Conservation (phyloP, 179 eudicot genomes). For the Silene vulgaris region DNA sequence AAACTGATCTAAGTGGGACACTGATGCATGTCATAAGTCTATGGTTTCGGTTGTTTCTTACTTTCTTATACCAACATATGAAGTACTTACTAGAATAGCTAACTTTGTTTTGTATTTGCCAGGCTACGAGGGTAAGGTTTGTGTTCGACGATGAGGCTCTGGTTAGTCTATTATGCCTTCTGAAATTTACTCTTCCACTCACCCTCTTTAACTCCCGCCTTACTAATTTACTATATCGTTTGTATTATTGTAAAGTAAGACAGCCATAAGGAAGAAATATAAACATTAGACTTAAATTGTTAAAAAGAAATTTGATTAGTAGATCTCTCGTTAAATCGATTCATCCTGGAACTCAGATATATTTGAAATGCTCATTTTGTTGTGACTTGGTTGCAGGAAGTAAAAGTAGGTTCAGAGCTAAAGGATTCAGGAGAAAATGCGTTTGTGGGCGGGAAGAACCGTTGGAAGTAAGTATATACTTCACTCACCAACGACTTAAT, state of each 20-base stretch:
- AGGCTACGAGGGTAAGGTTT: constrained; percentile 95
- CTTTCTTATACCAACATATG: neutral
- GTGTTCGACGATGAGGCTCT: constrained; percentile 89
- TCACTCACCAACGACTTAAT: constrained; percentile 3
- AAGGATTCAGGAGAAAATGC: constrained; percentile 84
- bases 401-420: constrained; percentile 75
- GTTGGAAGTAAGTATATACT: constrained; percentile 80
- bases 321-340: neutral
- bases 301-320: neutral
- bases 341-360: neutral
- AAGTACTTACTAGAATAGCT: neutral
- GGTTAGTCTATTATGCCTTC: constrained; percentile 50
- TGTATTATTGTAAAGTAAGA: too few species aligned
- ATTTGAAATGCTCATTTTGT: neutral
- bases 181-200: too few species aligned
- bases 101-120: constrained; percentile 28
- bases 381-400: constrained; percentile 50
- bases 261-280: too few species aligned
- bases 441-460: constrained; percentile 93
- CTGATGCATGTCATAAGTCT: constrained; percentile 15
- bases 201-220: too few species aligned
- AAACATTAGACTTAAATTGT: too few species aligned
- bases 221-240: too few species aligned
- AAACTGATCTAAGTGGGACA: too few species aligned
- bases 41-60: neutral